A percentile compares a stretch with the other conserved stretches of the same genome.
These are phyloP conservation scores for Fusarium floridanum DNA, from an alignment of 2,329 filamentous ascomycete species.

Conservation along the genomic window DNA sequence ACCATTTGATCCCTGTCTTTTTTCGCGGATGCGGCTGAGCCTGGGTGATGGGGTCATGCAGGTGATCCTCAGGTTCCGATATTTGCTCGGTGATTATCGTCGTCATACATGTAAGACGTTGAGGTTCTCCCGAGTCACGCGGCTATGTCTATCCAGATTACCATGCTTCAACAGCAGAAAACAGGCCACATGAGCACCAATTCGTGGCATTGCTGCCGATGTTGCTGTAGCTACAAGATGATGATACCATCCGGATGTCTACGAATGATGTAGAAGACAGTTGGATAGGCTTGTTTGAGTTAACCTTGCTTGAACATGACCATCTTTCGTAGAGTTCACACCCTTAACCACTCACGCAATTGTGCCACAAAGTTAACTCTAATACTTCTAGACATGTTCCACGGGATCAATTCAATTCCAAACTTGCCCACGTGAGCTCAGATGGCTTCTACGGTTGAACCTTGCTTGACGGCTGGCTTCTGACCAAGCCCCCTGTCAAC, in stretches of 20 bases:
- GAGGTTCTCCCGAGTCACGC: background rate
- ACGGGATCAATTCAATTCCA: background rate
- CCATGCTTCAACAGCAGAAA: background rate
- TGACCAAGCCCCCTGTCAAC: background rate
- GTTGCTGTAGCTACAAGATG: background rate
- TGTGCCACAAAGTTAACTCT: background rate
- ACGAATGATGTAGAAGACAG: background rate
- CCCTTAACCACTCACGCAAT: background rate
- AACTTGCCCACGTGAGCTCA: background rate
- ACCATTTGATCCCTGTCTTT: constrained; percentile 11
- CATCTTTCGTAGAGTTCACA: background rate
- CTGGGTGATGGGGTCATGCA: background rate
- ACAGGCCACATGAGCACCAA: background rate
- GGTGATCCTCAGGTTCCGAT: background rate
- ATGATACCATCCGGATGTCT: background rate
- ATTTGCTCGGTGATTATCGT: background rate
- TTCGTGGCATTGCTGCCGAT: background rate
- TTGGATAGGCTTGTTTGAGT: background rate
- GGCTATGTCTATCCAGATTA: background rate
- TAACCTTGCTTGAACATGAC: background rate
- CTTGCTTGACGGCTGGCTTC: background rate
- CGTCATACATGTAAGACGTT: background rate
- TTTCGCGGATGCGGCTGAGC: background rate
- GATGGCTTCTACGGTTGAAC: background rate
- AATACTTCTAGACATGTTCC: background rate